Base-by-base conservation (phyloP, 106 monocot species). In the Acanthochlamys bracteata region DNA sequence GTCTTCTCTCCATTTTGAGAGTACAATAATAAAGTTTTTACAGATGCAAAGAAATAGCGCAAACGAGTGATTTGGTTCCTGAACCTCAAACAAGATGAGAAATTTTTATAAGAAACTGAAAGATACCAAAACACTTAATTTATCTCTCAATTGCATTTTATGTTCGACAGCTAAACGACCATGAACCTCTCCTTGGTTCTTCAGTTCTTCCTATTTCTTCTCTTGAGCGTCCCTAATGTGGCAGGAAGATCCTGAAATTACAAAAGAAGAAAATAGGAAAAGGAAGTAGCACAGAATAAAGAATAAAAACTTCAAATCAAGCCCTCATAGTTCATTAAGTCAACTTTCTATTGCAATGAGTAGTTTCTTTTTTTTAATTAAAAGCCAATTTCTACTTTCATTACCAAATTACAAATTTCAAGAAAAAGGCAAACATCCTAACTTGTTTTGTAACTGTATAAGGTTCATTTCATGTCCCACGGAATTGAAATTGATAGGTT, bases 71-170 rank as follows among this genome's bases (percentile, higher is more conserved):
- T n/a, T n/a, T n/a, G n/a, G n/a, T n/a, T n/a, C n/a, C n/a, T n/a
- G n/a, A n/a, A n/a, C n/a, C n/a, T n/a, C n/a, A 7, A 43, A 8
- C 42, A 72, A 43, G 11, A 17, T 17, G 51, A 43, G 24, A 41
- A 0, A 10, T 22, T 23, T 24, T 9, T 7, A 19, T 42, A 45
- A 40, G 23, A 14, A 55, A 63, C 15, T 4, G 27, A 10, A 19
- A 14, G 61, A 66, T 80, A 96, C 98, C 98, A 71, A 98, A 85
- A 77, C 92, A 98, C 63, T 92, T 98, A 39, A 89, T 88, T 77
- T 80, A 55, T 92, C 82, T 68, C 85, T 85, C 60, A 92, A 59
- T 22, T 83, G 85, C 52, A 83, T 66, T 68, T 79, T 81, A 4
- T 73, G 78, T 64, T 92, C 75, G 13, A 76, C 26, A 65, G 88